Percentiles rank a stretch among this genome's conserved stretches.
Evolutionary conservation across 495 filamentous ascomycete genomes (phyloP).

Genomic region (Annulohypoxylon bovei): DNA sequence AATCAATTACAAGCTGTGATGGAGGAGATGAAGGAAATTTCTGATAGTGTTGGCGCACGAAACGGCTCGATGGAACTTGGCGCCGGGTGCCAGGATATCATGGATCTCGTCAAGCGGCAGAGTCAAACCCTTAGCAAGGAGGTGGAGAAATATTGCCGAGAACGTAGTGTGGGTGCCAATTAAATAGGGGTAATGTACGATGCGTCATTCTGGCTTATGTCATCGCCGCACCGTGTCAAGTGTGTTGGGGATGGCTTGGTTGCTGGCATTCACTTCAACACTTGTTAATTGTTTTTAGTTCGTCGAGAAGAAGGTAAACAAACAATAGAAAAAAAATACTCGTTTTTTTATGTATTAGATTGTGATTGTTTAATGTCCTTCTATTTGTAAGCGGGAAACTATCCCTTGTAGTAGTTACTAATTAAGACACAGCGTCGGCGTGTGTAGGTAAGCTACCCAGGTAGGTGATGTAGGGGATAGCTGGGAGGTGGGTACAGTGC

Average conservation of each 20-base stretch:
- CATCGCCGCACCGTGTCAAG: background rate
- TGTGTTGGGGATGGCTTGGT: background rate
- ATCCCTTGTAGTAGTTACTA: too few relatives aligned
- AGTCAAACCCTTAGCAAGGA: constrained; percentile 75
- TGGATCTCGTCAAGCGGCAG: constrained; percentile 76
- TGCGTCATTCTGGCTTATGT: background rate
- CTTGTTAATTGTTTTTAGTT: background rate
- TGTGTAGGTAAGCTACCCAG: too few relatives aligned
- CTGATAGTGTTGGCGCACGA: constrained; percentile 58
- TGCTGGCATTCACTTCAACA: background rate
- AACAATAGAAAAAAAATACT: too few relatives aligned
- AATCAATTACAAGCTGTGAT: constrained; percentile 84
- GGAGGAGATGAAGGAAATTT: constrained; percentile 74
- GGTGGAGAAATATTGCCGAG: constrained; percentile 81
- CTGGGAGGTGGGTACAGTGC: too few relatives aligned
- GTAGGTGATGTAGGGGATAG: too few relatives aligned
- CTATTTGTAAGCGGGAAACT: too few relatives aligned
- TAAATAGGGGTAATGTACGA: background rate
- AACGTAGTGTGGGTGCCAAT: constrained; percentile 62
- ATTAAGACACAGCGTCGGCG: too few relatives aligned
- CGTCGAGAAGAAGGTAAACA: too few relatives aligned
- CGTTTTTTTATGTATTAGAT: too few relatives aligned
- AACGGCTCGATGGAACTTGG: constrained; percentile 48
- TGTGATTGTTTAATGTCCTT: too few relatives aligned
- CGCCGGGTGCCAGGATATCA: constrained; percentile 63